Evolutionary conservation across 306 rosid species (phyloP).

Genomic region (Crataegus laevigata): DNA sequence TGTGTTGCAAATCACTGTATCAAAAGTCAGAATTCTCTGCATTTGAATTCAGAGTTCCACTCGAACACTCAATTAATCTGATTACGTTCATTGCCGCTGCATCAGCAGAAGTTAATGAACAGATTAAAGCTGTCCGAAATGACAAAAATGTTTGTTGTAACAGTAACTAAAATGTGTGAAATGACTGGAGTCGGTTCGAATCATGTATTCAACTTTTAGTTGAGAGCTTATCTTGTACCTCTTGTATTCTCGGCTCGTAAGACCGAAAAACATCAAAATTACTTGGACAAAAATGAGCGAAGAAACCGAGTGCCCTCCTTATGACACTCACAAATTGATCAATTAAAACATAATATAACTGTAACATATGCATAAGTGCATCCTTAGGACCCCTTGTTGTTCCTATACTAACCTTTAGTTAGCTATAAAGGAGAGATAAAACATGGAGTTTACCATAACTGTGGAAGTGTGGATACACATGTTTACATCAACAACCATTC

Average conservation of each 20-base stretch:
- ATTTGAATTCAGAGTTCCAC: background rate
- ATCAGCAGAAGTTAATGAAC: background rate
- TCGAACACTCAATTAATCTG: background rate
- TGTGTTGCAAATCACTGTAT: background rate
- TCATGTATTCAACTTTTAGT: background rate
- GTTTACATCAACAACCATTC: conserved; percentile 3
- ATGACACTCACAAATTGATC: background rate
- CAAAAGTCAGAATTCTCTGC: background rate
- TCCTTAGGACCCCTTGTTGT: background rate
- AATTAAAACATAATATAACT: background rate
- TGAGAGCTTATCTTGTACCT: background rate
- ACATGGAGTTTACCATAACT: background rate
- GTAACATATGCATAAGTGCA: background rate
- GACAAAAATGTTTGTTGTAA: background rate
- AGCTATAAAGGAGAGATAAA: background rate
- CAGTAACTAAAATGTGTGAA: background rate
- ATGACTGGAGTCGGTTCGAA: background rate
- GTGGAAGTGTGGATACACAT: background rate
- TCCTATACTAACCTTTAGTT: conserved; percentile 7
- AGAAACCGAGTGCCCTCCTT: too few species aligned
- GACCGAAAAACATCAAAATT: background rate
- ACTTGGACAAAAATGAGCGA: background rate
- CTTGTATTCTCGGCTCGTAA: background rate
- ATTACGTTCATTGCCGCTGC: background rate
- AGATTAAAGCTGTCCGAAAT: background rate